phyloP scores from a whole-genome alignment of 495 filamentous ascomycete genomes.

The Penicillium dipodomyicola region DNA sequence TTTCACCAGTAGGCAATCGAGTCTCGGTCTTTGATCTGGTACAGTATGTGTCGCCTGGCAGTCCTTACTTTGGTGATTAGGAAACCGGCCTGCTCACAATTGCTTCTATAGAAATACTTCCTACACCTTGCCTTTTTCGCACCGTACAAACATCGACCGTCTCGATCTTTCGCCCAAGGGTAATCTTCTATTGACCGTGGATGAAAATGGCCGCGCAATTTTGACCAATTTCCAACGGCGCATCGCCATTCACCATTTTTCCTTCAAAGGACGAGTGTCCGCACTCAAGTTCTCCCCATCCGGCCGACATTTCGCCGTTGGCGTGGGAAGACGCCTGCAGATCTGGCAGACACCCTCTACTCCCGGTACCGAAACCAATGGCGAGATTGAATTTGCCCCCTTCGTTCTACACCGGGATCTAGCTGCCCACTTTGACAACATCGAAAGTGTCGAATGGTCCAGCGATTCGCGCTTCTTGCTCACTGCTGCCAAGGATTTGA shows the following conservation, averaged over 20 bases:
- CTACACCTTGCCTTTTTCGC: constrained; percentile 88
- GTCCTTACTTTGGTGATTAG: neutral
- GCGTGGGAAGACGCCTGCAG: constrained; percentile 78
- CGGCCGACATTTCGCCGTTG: constrained; percentile 84
- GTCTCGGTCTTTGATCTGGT: constrained; percentile 95
- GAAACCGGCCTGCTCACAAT: constrained; percentile 6
- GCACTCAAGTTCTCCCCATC: constrained; percentile 90
- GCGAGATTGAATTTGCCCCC: constrained; percentile 90
- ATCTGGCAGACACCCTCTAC: constrained; percentile 94
- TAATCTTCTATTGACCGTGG: constrained; percentile 85
- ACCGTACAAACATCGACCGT: constrained; percentile 87
- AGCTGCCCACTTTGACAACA: constrained; percentile 80
- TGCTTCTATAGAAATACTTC: constrained; percentile 74
- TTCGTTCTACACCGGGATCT: constrained; percentile 86
- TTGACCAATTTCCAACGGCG: constrained; percentile 84
- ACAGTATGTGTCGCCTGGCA: constrained; percentile 58
- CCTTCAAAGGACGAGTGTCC: constrained; percentile 78
- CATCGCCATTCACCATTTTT: constrained; percentile 86
- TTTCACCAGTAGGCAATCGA: constrained; percentile 96
- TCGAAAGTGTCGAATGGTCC: constrained; percentile 88
- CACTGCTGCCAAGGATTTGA: constrained; percentile 86
- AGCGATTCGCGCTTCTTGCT: constrained; percentile 92
- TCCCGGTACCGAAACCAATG: constrained; percentile 69
- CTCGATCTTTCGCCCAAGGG: constrained; percentile 84
- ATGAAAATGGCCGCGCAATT: constrained; percentile 92